These are phyloP conservation scores for Biscogniauxia sp. DNA, from an alignment of 2,329 filamentous ascomycete genomes.

Conservation along the genomic window DNA sequence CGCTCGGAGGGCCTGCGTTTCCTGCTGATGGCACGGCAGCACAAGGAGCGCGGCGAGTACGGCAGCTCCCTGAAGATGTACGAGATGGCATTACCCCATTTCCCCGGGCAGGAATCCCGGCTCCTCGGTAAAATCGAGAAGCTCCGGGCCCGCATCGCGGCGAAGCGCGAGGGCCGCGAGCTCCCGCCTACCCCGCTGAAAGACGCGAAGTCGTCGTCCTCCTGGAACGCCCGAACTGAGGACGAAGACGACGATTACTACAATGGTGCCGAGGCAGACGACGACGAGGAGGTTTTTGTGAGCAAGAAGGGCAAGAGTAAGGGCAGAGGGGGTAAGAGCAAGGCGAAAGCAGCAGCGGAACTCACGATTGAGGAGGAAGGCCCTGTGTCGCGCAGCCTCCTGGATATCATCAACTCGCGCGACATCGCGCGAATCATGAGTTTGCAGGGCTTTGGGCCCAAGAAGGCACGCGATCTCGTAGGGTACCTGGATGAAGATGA, in stretches of 20 bases:
- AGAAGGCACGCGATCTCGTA: conserved; percentile 64
- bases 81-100: conserved; percentile 77
- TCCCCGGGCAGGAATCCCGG: conserved; percentile 75
- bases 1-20: conserved; percentile 81
- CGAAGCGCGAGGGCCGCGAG: conserved; percentile 22
- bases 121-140: conserved; percentile 67
- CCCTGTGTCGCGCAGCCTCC: conserved; percentile 51
- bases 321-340: conserved; percentile 17
- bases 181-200: conserved; percentile 7
- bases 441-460: conserved; percentile 68
- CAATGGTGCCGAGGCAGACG: conserved; percentile 41
- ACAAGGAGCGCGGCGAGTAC: conserved; percentile 80
- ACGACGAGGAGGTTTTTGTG: conserved; percentile 31
- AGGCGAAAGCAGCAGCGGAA: conserved; percentile 8
- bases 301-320: conserved; percentile 21
- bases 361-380: conserved; percentile 29
- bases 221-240: conserved; percentile 7
- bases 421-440: conserved; percentile 64
- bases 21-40: conserved; percentile 86
- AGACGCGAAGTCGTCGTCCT: conserved; percentile 26
- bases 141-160: conserved; percentile 51
- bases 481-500: conserved; percentile 50
- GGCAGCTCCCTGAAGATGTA: conserved; percentile 80
- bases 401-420: conserved; percentile 71
- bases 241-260: conserved; percentile 41